Percentiles rank a stretch among this genome's conserved stretches.
Conservation (phyloP, 2,329 filamentous ascomycete genomes). For the Claviceps sp. region DNA sequence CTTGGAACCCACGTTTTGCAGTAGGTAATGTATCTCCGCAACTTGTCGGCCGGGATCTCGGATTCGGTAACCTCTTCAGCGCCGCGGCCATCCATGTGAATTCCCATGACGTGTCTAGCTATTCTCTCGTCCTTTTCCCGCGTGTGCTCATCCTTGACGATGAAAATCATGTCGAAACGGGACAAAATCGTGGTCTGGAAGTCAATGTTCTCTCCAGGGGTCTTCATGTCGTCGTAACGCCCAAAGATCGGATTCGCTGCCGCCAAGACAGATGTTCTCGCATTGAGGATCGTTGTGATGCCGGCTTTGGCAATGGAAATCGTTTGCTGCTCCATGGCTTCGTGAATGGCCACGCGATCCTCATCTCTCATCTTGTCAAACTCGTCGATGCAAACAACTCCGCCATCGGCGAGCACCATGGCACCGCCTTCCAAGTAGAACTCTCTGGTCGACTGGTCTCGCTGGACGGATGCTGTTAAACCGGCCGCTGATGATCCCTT, state of each 20-base stretch:
- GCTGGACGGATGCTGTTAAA: constrained; percentile 92
- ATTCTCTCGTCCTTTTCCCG: constrained; percentile 82
- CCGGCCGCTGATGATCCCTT: constrained; percentile 96
- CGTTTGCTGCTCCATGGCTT: constrained; percentile 99
- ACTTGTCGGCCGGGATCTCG: constrained; percentile 88
- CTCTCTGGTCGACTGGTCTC: constrained; percentile 80
- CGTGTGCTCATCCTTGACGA: constrained; percentile 90
- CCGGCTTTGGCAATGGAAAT: constrained; percentile 98
- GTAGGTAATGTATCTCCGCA: constrained; percentile 94
- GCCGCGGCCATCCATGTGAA: constrained; percentile 84
- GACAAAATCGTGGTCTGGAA: constrained; percentile 98
- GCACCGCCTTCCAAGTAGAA: constrained; percentile 97
- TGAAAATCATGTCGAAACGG: constrained; percentile 99
- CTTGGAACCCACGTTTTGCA: constrained; percentile 65
- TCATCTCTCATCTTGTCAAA: constrained; percentile 99
- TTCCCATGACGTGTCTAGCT: constrained; percentile 91
- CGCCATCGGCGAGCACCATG: constrained; percentile 94
- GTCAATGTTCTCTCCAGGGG: constrained; percentile 95
- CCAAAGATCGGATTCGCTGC: constrained; percentile 97
- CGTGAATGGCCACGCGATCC: constrained; percentile 93
- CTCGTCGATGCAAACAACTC: constrained; percentile 96
- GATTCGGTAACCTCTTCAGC: constrained; percentile 71
- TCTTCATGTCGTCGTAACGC: constrained; percentile 95
- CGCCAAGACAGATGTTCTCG: constrained; percentile 84
- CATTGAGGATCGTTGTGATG: constrained; percentile 96